phyloP scores from a whole-genome alignment of 1,284 basidiomycete genomes.

The Malassezia globosa region DNA sequence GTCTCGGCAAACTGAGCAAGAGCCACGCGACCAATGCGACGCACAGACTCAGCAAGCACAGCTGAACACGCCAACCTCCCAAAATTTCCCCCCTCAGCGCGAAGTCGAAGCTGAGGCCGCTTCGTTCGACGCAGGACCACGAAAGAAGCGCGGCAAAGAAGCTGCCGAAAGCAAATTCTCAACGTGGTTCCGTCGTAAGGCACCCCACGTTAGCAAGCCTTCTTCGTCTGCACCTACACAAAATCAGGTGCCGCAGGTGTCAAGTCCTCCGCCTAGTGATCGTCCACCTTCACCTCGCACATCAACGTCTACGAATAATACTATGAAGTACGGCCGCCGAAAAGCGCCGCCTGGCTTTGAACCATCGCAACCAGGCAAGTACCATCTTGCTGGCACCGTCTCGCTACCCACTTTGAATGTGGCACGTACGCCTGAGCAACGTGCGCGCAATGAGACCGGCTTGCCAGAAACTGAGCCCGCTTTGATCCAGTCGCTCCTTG shows the following conservation, averaged over 20 bases:
- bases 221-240: no score
- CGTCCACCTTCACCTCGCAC: neutral
- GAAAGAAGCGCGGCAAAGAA: neutral
- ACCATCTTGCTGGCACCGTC: constrained; percentile 13
- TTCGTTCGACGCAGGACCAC: neutral
- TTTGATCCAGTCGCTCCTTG: constrained; percentile 14
- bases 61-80: no score
- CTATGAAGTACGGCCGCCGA: constrained; percentile 13
- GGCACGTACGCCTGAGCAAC: constrained; percentile 22
- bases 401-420: constrained; percentile 22
- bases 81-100: no score
- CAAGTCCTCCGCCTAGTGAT: neutral
- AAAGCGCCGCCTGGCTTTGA: constrained; percentile 13
- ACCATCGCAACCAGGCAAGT: constrained; percentile 19
- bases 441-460: constrained; percentile 21
- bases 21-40: no score
- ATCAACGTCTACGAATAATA: constrained; percentile 8
- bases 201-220: no score
- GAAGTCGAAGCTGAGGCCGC: no score
- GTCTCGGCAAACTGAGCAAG: no score
- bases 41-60: no score
- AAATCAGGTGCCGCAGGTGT: no score
- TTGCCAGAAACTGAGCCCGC: constrained; percentile 20
- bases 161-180: constrained; percentile 1
- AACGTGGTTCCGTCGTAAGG: no score